Conservation (phyloP, 1,284 basidiomycete species). For the Cutaneotrichosporon spelunceum region DNA sequence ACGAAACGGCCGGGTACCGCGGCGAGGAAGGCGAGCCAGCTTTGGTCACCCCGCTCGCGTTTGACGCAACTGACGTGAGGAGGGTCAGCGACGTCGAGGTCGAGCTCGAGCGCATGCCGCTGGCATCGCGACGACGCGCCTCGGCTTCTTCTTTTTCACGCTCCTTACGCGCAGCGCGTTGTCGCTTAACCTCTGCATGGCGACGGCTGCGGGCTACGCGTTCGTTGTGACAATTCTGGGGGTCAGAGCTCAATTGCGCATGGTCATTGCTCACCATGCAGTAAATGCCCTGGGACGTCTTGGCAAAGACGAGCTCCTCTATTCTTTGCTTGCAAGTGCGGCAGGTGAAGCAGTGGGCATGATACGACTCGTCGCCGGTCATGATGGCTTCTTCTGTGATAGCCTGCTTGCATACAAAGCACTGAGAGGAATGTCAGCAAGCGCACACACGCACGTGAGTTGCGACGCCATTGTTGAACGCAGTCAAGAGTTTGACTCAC, state of each 20-base stretch:
- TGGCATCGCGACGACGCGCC: slow-evolving; percentile 15
- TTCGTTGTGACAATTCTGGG: slow-evolving; percentile 80
- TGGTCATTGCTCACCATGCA: slow-evolving; percentile 66
- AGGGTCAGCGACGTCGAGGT: slow-evolving; percentile 23
- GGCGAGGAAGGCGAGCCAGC: slow-evolving; percentile 7
- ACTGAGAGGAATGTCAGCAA: slow-evolving; percentile 51
- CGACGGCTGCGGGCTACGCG: slow-evolving; percentile 86
- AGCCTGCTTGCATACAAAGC: slow-evolving; percentile 83
- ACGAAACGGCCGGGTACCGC: slow-evolving; percentile 1
- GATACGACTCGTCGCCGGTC: slow-evolving; percentile 98
- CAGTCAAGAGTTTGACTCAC: slow-evolving; percentile 31
- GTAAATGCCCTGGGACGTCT: slow-evolving; percentile 97
- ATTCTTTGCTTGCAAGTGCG: slow-evolving; percentile 90
- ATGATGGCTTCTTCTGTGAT: slow-evolving; percentile 98
- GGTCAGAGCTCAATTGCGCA: slow-evolving; percentile 11
- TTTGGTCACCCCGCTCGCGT: not conserved
- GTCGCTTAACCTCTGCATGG: slow-evolving; percentile 72
- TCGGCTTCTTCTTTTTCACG: slow-evolving; percentile 36
- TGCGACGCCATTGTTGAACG: no score
- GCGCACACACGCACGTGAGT: no score
- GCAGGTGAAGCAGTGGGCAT: slow-evolving; percentile 98
- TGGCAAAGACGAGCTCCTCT: slow-evolving; percentile 97
- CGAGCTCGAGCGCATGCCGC: slow-evolving; percentile 5
- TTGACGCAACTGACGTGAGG: slow-evolving; percentile 12
- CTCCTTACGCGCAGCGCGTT: slow-evolving; percentile 47